phyloP scores from a whole-genome alignment of 2,329 filamentous ascomycete species.

The Penicillium sp. region DNA sequence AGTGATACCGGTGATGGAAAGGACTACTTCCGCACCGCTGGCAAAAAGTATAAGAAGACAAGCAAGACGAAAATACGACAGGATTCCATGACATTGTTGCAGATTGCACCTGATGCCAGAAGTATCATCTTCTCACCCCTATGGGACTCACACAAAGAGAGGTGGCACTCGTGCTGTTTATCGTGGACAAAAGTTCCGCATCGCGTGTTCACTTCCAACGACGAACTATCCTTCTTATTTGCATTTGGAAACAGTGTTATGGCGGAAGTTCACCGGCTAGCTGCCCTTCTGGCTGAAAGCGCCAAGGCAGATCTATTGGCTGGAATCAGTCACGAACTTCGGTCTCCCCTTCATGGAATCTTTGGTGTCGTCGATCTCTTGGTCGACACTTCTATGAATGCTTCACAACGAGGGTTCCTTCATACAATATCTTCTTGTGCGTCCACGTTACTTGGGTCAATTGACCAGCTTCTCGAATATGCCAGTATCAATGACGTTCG shows the following conservation, averaged over 20 bases:
- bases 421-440: slow-evolving; percentile 40
- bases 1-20: slow-evolving; percentile 13
- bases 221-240: slow-evolving; percentile 25
- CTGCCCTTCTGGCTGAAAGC: slow-evolving; percentile 23
- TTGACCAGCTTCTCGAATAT: slow-evolving; percentile 36
- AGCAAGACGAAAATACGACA: slow-evolving; percentile 7
- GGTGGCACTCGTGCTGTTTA: slow-evolving; percentile 27
- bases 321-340: slow-evolving; percentile 33
- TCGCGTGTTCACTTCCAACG: slow-evolving; percentile 19
- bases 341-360: slow-evolving; percentile 35
- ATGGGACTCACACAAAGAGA: slow-evolving; percentile 30
- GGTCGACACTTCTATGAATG: slow-evolving; percentile 21
- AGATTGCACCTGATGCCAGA: slow-evolving; percentile 16
- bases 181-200: slow-evolving; percentile 23
- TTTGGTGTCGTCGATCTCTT: slow-evolving; percentile 29
- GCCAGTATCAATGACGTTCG: slow-evolving; percentile 24
- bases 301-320: slow-evolving; percentile 33
- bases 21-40: slow-evolving; percentile 1
- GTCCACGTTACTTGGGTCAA: slow-evolving; percentile 42
- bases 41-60: slow-evolving; percentile 13
- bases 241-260: slow-evolving; percentile 31
- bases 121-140: slow-evolving; percentile 29
- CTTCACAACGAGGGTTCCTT: slow-evolving; percentile 26
- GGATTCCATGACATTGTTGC: slow-evolving; percentile 11
- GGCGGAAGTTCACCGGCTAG: slow-evolving; percentile 27